These are phyloP conservation scores for Trichomonas vaginalis DNA, from an alignment of 208 protist species.

Conservation along the genomic window DNA sequence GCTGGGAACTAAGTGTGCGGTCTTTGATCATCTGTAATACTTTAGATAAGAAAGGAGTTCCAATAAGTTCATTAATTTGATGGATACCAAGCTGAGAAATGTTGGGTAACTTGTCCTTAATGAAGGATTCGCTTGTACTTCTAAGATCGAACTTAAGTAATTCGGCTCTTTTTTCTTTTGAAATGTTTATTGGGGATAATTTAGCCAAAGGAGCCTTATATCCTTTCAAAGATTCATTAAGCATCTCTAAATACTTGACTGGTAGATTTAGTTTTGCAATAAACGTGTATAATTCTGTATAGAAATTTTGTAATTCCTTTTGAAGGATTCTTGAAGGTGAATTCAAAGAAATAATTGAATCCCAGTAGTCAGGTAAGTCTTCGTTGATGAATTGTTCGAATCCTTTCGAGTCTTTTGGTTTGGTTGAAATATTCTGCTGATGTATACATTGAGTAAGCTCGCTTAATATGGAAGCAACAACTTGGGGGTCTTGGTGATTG, in stretches of 20 bases:
- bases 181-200: not conserved
- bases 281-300: not conserved
- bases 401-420: not conserved
- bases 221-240: not conserved
- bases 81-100: not conserved
- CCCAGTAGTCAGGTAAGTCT: not conserved
- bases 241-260: not conserved
- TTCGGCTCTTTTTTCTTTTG: not conserved
- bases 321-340: not conserved
- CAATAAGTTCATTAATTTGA: not conserved
- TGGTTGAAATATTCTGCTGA: not conserved
- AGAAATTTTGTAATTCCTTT: not conserved
- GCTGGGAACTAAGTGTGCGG: not conserved
- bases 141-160: not conserved
- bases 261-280: not conserved
- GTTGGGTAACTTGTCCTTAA: not conserved
- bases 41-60: not conserved
- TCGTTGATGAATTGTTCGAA: not conserved
- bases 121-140: not conserved
- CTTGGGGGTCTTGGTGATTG: not conserved
- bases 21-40: not conserved
- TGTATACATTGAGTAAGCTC: not conserved
- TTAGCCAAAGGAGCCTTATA: not conserved
- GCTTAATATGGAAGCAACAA: not conserved
- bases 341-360: not conserved